phyloP scores from a whole-genome alignment of 768 basidiomycete species.

The Pleurotus pulmonarius region DNA sequence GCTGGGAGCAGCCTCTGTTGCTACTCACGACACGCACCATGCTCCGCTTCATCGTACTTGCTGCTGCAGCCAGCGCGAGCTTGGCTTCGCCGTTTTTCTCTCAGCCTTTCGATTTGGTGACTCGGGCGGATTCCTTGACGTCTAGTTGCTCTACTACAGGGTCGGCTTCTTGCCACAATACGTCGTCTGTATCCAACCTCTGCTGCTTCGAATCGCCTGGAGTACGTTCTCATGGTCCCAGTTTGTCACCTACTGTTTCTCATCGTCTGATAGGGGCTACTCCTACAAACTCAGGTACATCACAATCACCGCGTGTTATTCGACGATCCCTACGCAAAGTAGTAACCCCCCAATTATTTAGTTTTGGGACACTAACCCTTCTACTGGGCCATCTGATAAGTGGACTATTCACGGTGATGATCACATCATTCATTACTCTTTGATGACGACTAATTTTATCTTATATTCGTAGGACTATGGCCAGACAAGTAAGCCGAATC shows the following conservation, averaged over 20 bases:
- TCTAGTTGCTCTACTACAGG: slow-evolving; percentile 55
- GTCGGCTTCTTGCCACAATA: slow-evolving; percentile 51
- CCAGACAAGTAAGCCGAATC: slow-evolving; percentile 56
- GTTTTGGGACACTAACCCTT: slow-evolving; percentile 55
- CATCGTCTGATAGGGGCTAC: slow-evolving; percentile 14
- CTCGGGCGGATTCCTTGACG: slow-evolving; percentile 21
- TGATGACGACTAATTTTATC: neutral
- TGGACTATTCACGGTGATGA: slow-evolving; percentile 58
- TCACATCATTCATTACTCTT: no score
- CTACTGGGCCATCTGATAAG: slow-evolving; percentile 46
- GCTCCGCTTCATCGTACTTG: neutral
- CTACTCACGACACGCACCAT: neutral
- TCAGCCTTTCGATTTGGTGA: slow-evolving; percentile 22
- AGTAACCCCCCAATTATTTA: slow-evolving; percentile 32
- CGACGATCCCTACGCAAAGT: neutral
- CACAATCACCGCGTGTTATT: neutral
- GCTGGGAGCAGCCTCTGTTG: neutral
- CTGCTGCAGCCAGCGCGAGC: neutral
- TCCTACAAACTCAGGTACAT: slow-evolving; percentile 18
- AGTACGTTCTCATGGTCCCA: slow-evolving; percentile 31
- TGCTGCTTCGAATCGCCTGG: slow-evolving; percentile 71
- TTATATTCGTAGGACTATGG: slow-evolving; percentile 41
- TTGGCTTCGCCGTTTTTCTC: slow-evolving; percentile 4
- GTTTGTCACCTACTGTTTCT: neutral
- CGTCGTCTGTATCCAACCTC: slow-evolving; percentile 35